A percentile compares a stretch with the other conserved stretches of the same genome.
Evolutionary conservation across 2,329 filamentous ascomycete species (phyloP).

Genomic region (Cercospora sp.): DNA sequence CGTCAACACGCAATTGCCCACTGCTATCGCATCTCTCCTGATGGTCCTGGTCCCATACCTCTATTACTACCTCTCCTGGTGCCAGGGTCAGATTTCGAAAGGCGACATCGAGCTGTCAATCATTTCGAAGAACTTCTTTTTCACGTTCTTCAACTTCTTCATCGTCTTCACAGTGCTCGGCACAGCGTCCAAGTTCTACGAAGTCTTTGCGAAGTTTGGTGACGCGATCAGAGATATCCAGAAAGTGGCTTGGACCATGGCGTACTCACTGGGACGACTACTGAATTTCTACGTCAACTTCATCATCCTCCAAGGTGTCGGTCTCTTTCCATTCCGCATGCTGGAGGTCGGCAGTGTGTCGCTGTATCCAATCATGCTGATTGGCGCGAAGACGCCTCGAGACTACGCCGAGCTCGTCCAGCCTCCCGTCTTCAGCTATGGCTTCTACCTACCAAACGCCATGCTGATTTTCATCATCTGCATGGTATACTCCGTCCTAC

Average conservation of each 20-base stretch:
- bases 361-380: slow-evolving; percentile 76
- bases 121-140: slow-evolving; percentile 97
- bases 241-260: slow-evolving; percentile 72
- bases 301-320: slow-evolving; percentile 90
- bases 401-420: slow-evolving; percentile 80
- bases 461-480: slow-evolving; percentile 94
- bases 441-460: slow-evolving; percentile 90
- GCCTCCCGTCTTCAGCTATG: slow-evolving; percentile 89
- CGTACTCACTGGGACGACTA: slow-evolving; percentile 70
- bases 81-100: slow-evolving; percentile 92
- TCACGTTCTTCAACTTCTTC: slow-evolving; percentile 99
- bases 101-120: slow-evolving; percentile 91
- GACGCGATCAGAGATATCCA: slow-evolving; percentile 77
- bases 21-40: slow-evolving; percentile 78
- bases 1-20: slow-evolving; percentile 84
- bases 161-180: slow-evolving; percentile 88
- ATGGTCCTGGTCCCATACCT: slow-evolving; percentile 89
- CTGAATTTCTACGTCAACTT: slow-evolving; percentile 89
- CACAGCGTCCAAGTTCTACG: slow-evolving; percentile 72
- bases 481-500: slow-evolving; percentile 87
- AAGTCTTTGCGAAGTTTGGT: slow-evolving; percentile 58
- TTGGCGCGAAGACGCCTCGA: slow-evolving; percentile 81
- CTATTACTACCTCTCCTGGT: slow-evolving; percentile 88
- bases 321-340: slow-evolving; percentile 87
- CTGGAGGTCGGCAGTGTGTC: slow-evolving; percentile 84